These are phyloP conservation scores for Colletotrichum sp. DNA, from an alignment of 2,329 filamentous ascomycete species.

Conservation along the genomic window DNA sequence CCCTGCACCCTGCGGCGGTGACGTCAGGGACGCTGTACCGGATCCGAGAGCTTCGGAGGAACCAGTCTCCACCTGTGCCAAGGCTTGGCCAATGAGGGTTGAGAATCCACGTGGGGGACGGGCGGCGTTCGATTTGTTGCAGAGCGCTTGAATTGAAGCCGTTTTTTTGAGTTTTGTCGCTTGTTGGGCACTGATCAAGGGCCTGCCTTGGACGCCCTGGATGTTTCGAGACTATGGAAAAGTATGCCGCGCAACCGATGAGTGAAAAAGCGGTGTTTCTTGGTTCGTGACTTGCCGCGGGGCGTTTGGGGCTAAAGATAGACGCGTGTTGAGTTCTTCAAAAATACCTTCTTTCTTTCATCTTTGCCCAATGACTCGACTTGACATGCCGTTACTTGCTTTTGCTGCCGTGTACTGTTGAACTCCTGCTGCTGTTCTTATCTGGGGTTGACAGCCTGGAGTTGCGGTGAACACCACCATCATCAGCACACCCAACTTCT, in stretches of 20 bases:
- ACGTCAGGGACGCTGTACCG: neutral
- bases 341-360: neutral
- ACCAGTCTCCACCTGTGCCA: neutral
- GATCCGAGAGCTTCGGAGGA: neutral
- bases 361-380: neutral
- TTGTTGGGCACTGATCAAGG: neutral
- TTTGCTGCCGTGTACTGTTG: neutral
- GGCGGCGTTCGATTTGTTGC: constrained; percentile 6
- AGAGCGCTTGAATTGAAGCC: neutral
- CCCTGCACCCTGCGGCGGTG: neutral
- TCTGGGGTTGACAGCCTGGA: neutral
- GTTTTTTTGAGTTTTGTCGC: neutral
- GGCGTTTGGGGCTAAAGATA: neutral
- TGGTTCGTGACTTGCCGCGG: neutral
- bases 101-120: neutral
- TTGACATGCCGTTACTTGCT: neutral
- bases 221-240: neutral
- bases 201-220: neutral
- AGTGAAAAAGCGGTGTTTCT: neutral
- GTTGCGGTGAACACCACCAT: neutral
- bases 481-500: neutral
- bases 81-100: constrained; percentile 4
- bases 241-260: neutral
- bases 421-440: neutral
- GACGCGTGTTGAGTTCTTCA: neutral